phyloP scores from a whole-genome alignment of 225 moss, liverwort and hornwort species.

The Bryum argenteum region DNA sequence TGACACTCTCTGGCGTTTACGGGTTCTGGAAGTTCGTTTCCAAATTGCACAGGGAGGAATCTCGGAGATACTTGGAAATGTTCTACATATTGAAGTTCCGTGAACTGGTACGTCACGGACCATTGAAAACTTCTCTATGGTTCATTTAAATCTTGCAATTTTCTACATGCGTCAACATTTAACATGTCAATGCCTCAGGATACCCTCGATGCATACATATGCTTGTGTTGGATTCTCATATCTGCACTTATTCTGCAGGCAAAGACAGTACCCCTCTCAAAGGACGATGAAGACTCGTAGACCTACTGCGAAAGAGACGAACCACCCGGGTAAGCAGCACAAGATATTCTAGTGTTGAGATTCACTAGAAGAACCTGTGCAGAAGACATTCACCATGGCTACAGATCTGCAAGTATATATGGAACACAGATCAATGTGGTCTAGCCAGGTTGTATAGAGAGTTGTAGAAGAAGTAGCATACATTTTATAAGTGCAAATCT shows the following conservation, averaged over 20 bases:
- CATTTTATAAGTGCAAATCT: background rate
- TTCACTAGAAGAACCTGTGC: background rate
- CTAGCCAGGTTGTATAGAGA: background rate
- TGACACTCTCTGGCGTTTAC: constrained; percentile 76
- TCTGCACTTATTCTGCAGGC: constrained; percentile 46
- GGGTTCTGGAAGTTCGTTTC: constrained; percentile 88
- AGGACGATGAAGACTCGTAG: constrained; percentile 33
- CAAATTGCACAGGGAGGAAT: constrained; percentile 64
- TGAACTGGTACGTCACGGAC: constrained; percentile 55
- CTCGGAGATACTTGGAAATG: constrained; percentile 79
- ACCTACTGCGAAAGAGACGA: background rate
- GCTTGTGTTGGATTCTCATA: background rate
- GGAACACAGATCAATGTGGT: background rate
- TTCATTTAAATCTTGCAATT: background rate
- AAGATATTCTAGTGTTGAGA: background rate
- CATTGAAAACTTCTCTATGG: background rate
- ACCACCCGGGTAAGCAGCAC: background rate
- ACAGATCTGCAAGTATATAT: constrained; percentile 6
- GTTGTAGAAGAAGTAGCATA: background rate
- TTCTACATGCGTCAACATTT: background rate
- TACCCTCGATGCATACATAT: background rate
- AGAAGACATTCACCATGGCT: background rate
- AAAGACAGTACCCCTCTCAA: constrained; percentile 65
- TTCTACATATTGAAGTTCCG: constrained; percentile 75
- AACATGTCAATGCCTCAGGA: background rate